phyloP scores from a whole-genome alignment of 2,329 filamentous ascomycete species.

The Fusarium guadeloupense region DNA sequence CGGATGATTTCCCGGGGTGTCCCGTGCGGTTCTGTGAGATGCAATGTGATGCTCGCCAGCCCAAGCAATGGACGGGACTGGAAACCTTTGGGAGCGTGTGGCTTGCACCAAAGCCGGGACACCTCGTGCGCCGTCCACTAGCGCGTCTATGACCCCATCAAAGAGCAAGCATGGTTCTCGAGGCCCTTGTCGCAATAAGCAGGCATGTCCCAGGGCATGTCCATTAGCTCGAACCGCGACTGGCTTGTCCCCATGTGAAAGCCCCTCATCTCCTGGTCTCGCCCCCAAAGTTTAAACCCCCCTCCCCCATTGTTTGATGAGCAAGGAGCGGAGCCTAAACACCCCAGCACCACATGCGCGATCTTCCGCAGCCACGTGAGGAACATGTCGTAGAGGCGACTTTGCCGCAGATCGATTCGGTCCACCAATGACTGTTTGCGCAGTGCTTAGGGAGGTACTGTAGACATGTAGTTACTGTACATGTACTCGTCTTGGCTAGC shows the following conservation, averaged over 20 bases:
- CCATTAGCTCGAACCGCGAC: constrained; percentile 13
- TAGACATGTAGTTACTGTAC: not conserved
- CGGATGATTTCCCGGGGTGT: constrained; percentile 15
- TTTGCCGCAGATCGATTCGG: constrained; percentile 29
- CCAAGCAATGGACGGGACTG: constrained; percentile 28
- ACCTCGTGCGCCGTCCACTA: constrained; percentile 46
- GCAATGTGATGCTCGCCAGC: constrained; percentile 29
- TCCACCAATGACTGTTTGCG: constrained; percentile 7
- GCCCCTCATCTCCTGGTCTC: constrained; percentile 16
- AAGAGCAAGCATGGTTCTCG: constrained; percentile 27
- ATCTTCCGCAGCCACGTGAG: constrained; percentile 50
- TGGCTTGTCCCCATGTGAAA: constrained; percentile 11
- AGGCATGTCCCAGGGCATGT: constrained; percentile 9
- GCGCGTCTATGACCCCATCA: constrained; percentile 32
- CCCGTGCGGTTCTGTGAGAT: constrained; percentile 14
- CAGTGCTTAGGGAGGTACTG: not conserved
- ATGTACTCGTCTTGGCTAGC: constrained; percentile 2
- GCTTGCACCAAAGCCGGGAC: constrained; percentile 43
- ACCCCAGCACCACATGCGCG: constrained; percentile 45
- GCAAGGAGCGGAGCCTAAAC: constrained; percentile 32
- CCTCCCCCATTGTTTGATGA: constrained; percentile 27
- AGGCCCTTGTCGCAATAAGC: constrained; percentile 20
- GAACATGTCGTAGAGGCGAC: constrained; percentile 29
- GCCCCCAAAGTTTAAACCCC: constrained; percentile 25
- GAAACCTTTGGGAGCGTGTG: constrained; percentile 33